Base-by-base conservation (phyloP, 805 yeast genomes). In the Starmerella bacillaris region DNA sequence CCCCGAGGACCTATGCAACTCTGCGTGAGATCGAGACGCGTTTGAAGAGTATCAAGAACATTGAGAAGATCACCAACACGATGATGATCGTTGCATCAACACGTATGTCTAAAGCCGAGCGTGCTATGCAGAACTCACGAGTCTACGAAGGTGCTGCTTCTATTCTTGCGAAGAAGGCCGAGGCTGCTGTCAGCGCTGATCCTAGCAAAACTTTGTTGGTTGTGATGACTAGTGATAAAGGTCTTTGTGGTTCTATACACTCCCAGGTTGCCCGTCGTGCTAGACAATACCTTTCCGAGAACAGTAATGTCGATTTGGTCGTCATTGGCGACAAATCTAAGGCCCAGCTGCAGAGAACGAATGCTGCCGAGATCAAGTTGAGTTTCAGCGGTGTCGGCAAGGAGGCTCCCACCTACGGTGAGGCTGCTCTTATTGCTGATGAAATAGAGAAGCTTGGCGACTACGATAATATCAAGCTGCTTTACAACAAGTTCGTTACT, bases 71-170 rank as follows among this genome's bases (percentile, higher is more conserved):
- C 67, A 89, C 98, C 65, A 89, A 89, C 67, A 89, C 98, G 62
- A 89, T 89, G 96, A 89, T 84, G 70, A 77, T 89, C 64, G 98
- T 89, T 54, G 98, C 98, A 28, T 86, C 96, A 28, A 89, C 98
- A 51, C 78, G 94, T 66, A 72, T 89, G 60, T 68, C 72, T 58
- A 83, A 79, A 65, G 98, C 98, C 43, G 94, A 83, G 64, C 78
- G 76, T 61, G 93, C 95, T 42, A 86, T 83, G 83, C 65, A 67
- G 49, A 70, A 79, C 34, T 77, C 95, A 34, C 75, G 92, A 60
- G 76, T 71, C 42, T 86, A 79, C 68, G 75, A 75, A 56, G 67
- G 68, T 51, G 74, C 84, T 40, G 92, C 83, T 55, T 50, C 65
- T 43, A 82, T 77, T 56, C 80, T 89, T 51, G 80, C 65, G 63